phyloP scores from a whole-genome alignment of 257 asterid genomes.

The Solanum piurae region DNA sequence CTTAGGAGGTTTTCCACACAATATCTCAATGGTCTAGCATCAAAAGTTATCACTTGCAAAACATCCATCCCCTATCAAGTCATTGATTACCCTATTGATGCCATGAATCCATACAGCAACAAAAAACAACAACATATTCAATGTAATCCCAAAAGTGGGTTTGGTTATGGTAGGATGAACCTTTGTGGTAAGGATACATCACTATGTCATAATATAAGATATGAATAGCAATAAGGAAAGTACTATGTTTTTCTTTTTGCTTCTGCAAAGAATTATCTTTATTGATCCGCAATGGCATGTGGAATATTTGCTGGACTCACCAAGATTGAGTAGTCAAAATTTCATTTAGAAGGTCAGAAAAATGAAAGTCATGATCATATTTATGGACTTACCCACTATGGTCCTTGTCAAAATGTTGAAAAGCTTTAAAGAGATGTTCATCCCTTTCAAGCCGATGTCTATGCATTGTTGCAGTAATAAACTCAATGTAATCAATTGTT shows the following conservation, averaged over 20 bases:
- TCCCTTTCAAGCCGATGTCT: constrained; percentile 87
- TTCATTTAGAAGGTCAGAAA: background rate
- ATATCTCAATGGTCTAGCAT: background rate
- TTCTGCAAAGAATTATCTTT: background rate
- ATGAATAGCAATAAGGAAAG: background rate
- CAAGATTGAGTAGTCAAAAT: background rate
- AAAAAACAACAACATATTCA: background rate
- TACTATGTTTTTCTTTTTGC: background rate
- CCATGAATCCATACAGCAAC: background rate
- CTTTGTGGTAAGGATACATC: background rate
- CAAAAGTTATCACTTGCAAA: background rate
- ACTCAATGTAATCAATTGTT: constrained; percentile 81
- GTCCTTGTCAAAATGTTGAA: constrained; percentile 79
- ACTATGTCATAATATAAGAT: background rate
- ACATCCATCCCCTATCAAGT: background rate
- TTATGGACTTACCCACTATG: constrained; percentile 67
- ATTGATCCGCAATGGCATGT: background rate
- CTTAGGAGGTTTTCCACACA: background rate
- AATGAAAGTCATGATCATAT: background rate
- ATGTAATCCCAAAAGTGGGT: background rate
- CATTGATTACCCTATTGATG: background rate
- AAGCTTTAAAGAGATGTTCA: constrained; percentile 70
- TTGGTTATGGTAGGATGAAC: background rate
- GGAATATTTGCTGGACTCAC: background rate
- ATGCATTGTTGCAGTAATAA: constrained; percentile 93